Conservation (phyloP, 371 early-diverging fungal species). For the Actinomortierella wolfii region DNA sequence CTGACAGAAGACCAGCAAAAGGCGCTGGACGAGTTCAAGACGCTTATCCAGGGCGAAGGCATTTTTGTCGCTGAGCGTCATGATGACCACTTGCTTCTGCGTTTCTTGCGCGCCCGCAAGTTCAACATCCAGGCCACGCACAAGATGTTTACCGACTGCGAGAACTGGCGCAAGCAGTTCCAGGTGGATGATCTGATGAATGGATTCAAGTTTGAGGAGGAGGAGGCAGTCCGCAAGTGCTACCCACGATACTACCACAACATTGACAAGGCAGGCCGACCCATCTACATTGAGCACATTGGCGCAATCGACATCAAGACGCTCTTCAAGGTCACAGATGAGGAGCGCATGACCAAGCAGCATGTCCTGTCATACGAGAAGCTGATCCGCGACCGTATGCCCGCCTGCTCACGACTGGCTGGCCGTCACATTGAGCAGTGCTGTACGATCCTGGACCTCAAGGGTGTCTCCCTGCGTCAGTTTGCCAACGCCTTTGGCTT, state of each 20-base stretch:
- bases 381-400: conserved; percentile 58
- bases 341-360: conserved; percentile 67
- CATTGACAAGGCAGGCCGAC: conserved; percentile 73
- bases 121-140: conserved; percentile 61
- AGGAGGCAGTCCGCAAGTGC: conserved; percentile 49
- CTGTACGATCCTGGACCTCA: conserved; percentile 75
- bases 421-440: conserved; percentile 66
- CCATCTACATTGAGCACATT: conserved; percentile 73
- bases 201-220: conserved; percentile 54
- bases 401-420: conserved; percentile 59
- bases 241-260: conserved; percentile 82
- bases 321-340: conserved; percentile 60
- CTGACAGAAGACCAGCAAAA: conserved; percentile 60
- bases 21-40: conserved; percentile 61
- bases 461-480: conserved; percentile 64
- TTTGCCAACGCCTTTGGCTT: conserved; percentile 60
- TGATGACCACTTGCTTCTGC: conserved; percentile 67
- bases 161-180: conserved; percentile 66
- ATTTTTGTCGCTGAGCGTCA: conserved; percentile 60
- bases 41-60: conserved; percentile 41
- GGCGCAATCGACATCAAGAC: conserved; percentile 62
- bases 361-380: conserved; percentile 73
- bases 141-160: conserved; percentile 69
- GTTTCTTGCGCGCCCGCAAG: conserved; percentile 75
- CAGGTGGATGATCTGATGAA: conserved; percentile 50